Base-by-base conservation (phyloP, 1,284 basidiomycete species). In the Puccinia hordei region DNA sequence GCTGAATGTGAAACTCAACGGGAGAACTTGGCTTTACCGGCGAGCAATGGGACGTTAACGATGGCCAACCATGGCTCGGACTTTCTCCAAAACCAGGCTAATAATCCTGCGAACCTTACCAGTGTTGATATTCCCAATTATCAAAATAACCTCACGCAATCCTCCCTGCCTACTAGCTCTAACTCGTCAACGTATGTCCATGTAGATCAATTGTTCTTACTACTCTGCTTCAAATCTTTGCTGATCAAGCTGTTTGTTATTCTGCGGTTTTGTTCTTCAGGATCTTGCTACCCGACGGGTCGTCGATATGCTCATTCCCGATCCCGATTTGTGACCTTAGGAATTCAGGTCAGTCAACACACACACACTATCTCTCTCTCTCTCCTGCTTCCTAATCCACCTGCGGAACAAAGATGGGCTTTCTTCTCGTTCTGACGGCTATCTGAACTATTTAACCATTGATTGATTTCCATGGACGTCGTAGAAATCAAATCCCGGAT, bases 261-360 rank as follows among this genome's bases (percentile, higher is more conserved):
- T 55, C n/a, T n/a, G 57, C 51, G 38, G 19, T 24, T 3, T 55
- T 55, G 5, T n/a, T 55, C 6, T n/a, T 55, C 33, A 59, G 57
- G 27, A 77, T 77, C 30, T 38, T 77, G 15, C 22, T 77, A 10
- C 74, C 74, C 22, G 63, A 77, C 35, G 74, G 74, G 9, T 61
- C 74, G 2, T 46, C 74, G 15, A 35, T 66, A 12, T 77, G 74
- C 41, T 46, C 59, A 33, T 77, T 77, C 35, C 74, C 74, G 24
- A 49, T 77, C 27, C 61, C 63, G 17, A 68, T 77, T 51, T 77
- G 74, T 55, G 74, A 77, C 38, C 38, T 68, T 8, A 35, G 74
- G 24, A 30, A 27, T 24, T 63, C 74, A 30, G 74, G 74, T 77
- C 9, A 72, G 38, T 51, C n/a, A 17, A n/a, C n/a, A n/a, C n/a